These are phyloP conservation scores for Ambrosia trifida DNA, from an alignment of 129 eudicot genomes.

Conservation along the genomic window DNA sequence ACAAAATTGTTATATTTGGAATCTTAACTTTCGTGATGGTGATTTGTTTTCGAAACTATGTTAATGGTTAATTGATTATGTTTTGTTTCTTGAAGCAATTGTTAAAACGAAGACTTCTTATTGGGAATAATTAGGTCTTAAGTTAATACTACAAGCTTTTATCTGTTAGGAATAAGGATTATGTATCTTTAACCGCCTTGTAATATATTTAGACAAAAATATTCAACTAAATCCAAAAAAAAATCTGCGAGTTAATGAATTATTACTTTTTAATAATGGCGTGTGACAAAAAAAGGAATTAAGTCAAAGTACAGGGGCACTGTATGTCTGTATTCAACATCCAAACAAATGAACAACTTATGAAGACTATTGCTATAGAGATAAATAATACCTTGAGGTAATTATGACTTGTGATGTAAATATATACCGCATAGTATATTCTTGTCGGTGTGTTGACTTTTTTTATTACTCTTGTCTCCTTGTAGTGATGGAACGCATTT, in stretches of 20 bases:
- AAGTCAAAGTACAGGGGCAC: no score
- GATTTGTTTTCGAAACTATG: neutral
- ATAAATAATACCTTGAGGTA: constrained; percentile 61
- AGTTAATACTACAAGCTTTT: no score
- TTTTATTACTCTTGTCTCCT: neutral
- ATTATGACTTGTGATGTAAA: neutral
- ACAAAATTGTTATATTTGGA: neutral
- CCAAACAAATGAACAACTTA: constrained; percentile 34
- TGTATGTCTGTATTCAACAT: no score
- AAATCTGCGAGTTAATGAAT: no score
- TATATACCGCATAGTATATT: neutral
- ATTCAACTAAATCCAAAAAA: no score
- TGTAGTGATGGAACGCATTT: constrained; percentile 67
- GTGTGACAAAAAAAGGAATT: no score
- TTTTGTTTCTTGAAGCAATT: neutral
- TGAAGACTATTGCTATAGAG: constrained; percentile 79
- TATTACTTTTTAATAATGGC: no score
- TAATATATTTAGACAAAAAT: no score
- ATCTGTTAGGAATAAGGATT: no score
- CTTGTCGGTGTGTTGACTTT: neutral
- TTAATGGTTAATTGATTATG: no score
- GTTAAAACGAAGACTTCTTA: neutral
- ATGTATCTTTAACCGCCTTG: no score
- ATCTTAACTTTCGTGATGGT: neutral
- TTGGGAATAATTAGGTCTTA: neutral